phyloP scores from a whole-genome alignment of 108 stramenopile species.

The Mayamaea pseudoterrestris region DNA sequence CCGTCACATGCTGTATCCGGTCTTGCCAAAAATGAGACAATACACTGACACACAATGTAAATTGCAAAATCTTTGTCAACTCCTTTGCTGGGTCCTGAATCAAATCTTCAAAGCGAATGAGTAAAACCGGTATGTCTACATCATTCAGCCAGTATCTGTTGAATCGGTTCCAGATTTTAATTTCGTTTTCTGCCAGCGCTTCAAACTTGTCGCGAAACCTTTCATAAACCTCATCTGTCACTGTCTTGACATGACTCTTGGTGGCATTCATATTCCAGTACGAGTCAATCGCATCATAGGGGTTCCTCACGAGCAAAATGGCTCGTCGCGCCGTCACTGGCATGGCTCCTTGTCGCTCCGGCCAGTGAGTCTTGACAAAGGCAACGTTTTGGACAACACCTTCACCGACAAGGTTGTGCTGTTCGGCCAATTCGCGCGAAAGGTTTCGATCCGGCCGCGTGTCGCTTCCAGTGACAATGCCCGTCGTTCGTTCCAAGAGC shows the following conservation, averaged over 20 bases:
- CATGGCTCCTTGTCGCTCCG: conserved; percentile 77
- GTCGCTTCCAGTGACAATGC: conserved; percentile 87
- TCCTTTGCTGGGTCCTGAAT: conserved; percentile 30
- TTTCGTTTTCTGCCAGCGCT: conserved; percentile 49
- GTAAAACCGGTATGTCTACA: conserved; percentile 21
- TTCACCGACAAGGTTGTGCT: conserved; percentile 69
- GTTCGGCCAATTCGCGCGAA: conserved; percentile 42
- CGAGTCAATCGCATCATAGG: conserved; percentile 93
- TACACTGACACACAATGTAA: conserved; percentile 14
- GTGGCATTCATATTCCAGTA: conserved; percentile 91
- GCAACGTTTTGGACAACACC: conserved; percentile 41
- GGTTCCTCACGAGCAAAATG: conserved; percentile 85
- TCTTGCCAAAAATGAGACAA: conserved; percentile 9
- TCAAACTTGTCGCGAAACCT: conserved; percentile 46
- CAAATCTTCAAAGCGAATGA: conserved; percentile 76
- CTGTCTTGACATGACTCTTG: conserved; percentile 85
- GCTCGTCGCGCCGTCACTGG: conserved; percentile 28
- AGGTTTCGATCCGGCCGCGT: conserved; percentile 79
- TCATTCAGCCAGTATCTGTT: conserved; percentile 48
- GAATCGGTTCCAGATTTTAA: conserved; percentile 59
- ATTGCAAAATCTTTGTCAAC: conserved; percentile 34
- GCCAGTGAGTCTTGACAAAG: conserved; percentile 86
- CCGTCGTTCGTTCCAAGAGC: conserved; percentile 64
- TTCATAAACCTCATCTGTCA: conserved; percentile 51
- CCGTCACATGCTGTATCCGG: conserved; percentile 11